phyloP scores from a whole-genome alignment of 306 rosid species.

The Prunus salicina region DNA sequence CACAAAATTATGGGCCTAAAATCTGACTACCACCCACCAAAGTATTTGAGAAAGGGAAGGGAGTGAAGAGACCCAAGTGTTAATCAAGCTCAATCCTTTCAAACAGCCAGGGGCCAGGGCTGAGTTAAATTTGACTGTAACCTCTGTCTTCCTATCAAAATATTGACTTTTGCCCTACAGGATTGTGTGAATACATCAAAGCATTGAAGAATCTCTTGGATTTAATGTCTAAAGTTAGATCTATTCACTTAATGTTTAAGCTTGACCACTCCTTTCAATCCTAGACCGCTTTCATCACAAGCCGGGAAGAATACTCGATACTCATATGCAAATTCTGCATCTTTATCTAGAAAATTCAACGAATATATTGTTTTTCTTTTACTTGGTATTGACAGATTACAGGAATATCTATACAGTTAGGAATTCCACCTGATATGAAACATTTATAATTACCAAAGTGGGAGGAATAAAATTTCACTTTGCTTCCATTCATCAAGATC shows the following conservation, averaged over 20 bases:
- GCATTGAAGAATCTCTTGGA: neutral
- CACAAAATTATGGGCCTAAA: neutral
- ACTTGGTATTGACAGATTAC: neutral
- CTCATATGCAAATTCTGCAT: neutral
- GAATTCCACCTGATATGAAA: neutral
- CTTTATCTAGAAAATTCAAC: neutral
- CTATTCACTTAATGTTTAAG: neutral
- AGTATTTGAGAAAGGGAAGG: neutral
- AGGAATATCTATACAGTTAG: neutral
- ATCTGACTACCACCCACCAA: neutral
- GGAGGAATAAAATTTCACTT: neutral
- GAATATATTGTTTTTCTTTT: neutral
- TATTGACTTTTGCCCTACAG: neutral
- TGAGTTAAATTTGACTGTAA: neutral
- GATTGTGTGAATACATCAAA: neutral
- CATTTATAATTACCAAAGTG: neutral
- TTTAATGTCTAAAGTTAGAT: neutral
- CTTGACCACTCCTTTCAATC: neutral
- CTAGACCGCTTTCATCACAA: neutral
- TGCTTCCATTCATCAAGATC: slow-evolving; percentile 8
- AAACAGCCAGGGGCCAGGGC: neutral
- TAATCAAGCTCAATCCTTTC: neutral
- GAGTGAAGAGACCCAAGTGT: neutral
- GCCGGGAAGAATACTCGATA: neutral
- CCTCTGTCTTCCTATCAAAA: neutral